phyloP scores from a whole-genome alignment of 2,329 filamentous ascomycete species.

The Dichotomopilus funicola region DNA sequence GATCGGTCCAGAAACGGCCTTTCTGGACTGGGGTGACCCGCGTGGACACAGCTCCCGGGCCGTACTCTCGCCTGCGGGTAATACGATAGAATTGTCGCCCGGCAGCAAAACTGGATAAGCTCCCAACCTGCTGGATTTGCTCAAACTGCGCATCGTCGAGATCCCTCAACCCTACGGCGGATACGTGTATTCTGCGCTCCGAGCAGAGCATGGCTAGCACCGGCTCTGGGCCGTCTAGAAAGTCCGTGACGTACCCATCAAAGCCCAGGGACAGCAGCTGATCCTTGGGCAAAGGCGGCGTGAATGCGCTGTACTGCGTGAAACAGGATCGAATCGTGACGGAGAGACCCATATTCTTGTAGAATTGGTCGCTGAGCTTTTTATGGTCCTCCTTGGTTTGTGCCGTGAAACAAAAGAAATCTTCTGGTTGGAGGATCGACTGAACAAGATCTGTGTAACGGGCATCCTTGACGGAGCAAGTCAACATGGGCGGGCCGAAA shows the following conservation, averaged over 20 bases:
- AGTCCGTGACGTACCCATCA: slow-evolving; percentile 74
- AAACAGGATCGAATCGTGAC: slow-evolving; percentile 64
- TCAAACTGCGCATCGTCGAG: slow-evolving; percentile 63
- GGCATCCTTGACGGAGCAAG: slow-evolving; percentile 70
- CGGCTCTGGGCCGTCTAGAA: slow-evolving; percentile 69
- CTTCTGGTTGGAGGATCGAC: slow-evolving; percentile 42
- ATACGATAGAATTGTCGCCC: slow-evolving; percentile 59
- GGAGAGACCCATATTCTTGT: slow-evolving; percentile 56
- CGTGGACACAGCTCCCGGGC: slow-evolving; percentile 64
- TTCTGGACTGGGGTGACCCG: slow-evolving; percentile 52
- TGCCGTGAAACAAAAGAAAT: slow-evolving; percentile 64
- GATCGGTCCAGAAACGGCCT: slow-evolving; percentile 69
- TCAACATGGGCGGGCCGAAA: slow-evolving; percentile 73
- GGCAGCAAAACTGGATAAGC: slow-evolving; percentile 64
- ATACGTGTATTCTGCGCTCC: slow-evolving; percentile 60
- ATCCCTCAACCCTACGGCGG: slow-evolving; percentile 57
- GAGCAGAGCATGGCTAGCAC: slow-evolving; percentile 85
- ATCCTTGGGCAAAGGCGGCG: slow-evolving; percentile 45
- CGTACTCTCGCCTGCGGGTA: slow-evolving; percentile 72
- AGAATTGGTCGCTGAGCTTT: slow-evolving; percentile 61
- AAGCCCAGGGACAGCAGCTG: slow-evolving; percentile 58
- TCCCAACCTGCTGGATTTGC: slow-evolving; percentile 50
- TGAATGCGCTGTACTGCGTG: slow-evolving; percentile 48
- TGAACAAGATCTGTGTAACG: slow-evolving; percentile 54
- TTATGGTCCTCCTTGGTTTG: slow-evolving; percentile 71